Evolutionary conservation across 164 flowering plant species (phyloP), one percentile per base, ranked within the genome.

Genomic region (Brasenia schreberi): DNA sequence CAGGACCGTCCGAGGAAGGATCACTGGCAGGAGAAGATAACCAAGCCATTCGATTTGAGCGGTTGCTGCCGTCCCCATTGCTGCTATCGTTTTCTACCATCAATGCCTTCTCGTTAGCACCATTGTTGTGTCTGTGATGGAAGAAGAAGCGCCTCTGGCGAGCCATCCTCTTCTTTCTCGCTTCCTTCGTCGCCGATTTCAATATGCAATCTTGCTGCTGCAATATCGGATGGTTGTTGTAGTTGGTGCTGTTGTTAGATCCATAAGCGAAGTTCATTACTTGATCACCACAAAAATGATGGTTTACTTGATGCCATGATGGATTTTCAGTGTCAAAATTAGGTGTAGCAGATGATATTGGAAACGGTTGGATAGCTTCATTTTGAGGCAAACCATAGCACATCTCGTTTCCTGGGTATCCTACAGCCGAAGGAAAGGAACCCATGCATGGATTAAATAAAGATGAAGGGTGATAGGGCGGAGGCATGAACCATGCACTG

Each of bases 81-180:
- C 16, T 49, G 10, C 12, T 14, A 49, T 49, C 56, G 56, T 6
- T 49, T 14, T 14, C 56, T 4, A 6, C 56, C 56, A 49, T 49
- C 56, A 49, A 4, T 9, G 56, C 9, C 56, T 9, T 14, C 56
- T 49, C 16, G 4, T 49, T 14, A 14, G 16, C 16, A 18, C 17
- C 63, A 61, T 61, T 12, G 3, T 23, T 11, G 18, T 61, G 63
- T 18, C 33, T 18, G 52, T 84, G 87, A 65, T 90, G 90, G 5
- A 81, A 62, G 18, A 72, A 72, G 33, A 81, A 53, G 79, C 92
- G 73, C 70, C 87, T 79, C 71, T 92, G 96, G 68, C 92, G 74
- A 0, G 96, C 96, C 97, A 92, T 92, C 65, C 97, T 76, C 77
- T 92, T 92, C 86, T 89, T 89, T 80, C 97, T 81, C 0, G 97